A percentile compares a stretch with the other conserved stretches of the same genome.
These are phyloP conservation scores for Stevia rebaudiana DNA, from an alignment of 140 eudicot genomes.

Conservation along the genomic window DNA sequence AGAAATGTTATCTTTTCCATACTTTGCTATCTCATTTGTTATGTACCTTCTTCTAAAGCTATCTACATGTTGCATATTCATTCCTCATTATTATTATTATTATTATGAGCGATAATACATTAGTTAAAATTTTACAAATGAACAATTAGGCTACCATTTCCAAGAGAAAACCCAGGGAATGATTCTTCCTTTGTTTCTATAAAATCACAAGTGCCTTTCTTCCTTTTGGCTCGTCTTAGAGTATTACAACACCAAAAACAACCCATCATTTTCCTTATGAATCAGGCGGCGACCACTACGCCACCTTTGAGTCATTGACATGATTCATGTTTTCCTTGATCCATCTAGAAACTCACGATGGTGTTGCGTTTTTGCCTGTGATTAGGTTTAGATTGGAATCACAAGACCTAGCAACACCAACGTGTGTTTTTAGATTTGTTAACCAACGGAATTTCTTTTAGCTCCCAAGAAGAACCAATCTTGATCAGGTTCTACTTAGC, in stretches of 20 bases:
- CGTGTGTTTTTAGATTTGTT: constrained; percentile 23
- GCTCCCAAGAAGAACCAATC: constrained; percentile 31
- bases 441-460: constrained; percentile 39
- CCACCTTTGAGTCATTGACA: constrained; percentile 33
- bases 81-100: background rate
- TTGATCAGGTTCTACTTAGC: constrained; percentile 29
- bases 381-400: constrained; percentile 11
- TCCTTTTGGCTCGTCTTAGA: constrained; percentile 32
- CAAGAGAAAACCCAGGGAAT: constrained; percentile 37
- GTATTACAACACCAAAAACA: constrained; percentile 38
- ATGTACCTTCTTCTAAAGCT: constrained; percentile 59
- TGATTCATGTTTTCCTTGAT: constrained; percentile 21
- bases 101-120: background rate
- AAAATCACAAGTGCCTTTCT: constrained; percentile 30
- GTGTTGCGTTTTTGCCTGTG: constrained; percentile 28
- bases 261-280: constrained; percentile 25
- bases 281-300: constrained; percentile 25
- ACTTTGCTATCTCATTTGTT: constrained; percentile 50
- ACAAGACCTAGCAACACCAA: constrained; percentile 38
- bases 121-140: background rate
- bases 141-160: constrained; percentile 26
- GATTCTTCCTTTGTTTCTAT: constrained; percentile 33
- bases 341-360: constrained; percentile 36
- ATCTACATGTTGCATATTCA: constrained; percentile 31
- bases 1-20: constrained; percentile 47